Conservation (phyloP, 2,329 filamentous ascomycete species). For the Cryphonectria parasitica region DNA sequence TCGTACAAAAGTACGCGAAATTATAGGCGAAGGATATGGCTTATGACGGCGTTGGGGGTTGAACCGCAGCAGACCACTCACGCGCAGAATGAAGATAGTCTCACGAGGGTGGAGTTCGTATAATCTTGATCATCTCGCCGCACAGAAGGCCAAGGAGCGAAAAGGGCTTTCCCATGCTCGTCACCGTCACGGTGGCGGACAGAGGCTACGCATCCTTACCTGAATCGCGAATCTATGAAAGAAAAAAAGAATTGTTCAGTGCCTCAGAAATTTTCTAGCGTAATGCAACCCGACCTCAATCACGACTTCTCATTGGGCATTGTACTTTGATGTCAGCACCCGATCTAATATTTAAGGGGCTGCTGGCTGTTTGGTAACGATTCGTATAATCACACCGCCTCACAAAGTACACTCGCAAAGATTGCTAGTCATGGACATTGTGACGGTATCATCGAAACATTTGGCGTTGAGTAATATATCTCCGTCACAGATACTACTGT, state of each 20-base stretch:
- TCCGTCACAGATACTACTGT: neutral
- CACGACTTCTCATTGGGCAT: neutral
- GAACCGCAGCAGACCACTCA: neutral
- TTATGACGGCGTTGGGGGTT: neutral
- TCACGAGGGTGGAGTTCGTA: neutral
- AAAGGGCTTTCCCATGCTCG: neutral
- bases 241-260: neutral
- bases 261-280: neutral
- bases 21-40: neutral
- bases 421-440: neutral
- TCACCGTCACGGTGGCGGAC: constrained; percentile 16
- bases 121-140: neutral
- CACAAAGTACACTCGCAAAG: neutral
- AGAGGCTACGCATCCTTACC: neutral
- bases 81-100: neutral
- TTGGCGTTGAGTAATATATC: neutral
- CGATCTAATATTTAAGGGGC: neutral
- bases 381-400: neutral
- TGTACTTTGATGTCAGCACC: constrained; percentile 1
- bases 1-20: neutral
- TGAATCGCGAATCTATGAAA: neutral
- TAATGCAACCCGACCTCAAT: neutral
- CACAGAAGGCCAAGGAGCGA: neutral
- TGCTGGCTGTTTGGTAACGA: neutral
- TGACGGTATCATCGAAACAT: neutral